Evolutionary conservation across 1,284 basidiomycete species (phyloP), one percentile per base, ranked within the genome.

Genomic region (Mycena sp.): DNA sequence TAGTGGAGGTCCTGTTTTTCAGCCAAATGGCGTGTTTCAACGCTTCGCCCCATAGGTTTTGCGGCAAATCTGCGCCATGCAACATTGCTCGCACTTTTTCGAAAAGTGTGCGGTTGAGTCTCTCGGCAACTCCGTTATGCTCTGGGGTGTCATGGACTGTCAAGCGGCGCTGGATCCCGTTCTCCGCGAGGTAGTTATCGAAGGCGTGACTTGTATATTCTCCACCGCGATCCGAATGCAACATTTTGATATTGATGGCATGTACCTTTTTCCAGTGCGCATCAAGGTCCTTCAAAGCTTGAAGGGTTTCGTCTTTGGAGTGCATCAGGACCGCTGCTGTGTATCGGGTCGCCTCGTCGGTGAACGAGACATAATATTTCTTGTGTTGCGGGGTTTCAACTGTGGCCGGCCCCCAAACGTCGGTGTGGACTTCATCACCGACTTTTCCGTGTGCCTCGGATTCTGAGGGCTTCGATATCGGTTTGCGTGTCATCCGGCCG

Each of bases 401-500:
- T 2, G 56, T 62, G 3, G 80, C 71, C 6, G 74, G 76, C 28
- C 80, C 80, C 80, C 79, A 82, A 7, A 80, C 54, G 58, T 83
- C 78, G 14, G 69, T 71, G 55, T 77, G 71, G 14, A 77, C 60
- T 14, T 76, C 55, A 29, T 76, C 75, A 14, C 78, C 77, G 64
- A 78, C 41, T 19, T 64, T 41, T 16, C 52, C 61, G 2, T 68
- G 64, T 10, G 55, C 58, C 10, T 65, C 65, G 2, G 51, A 57
- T 38, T 67, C 43, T 1, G 63, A 54, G 14, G 51, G 66, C 61
- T 71, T 74, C 14, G 59, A 25, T 29, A 75, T 63, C 14, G 52
- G 68, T 68, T 10, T 67, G 12, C 6, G 64, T 71, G n/a, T n/a
- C n/a, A n/a, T n/a, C n/a, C n/a, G n/a, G n/a, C n/a, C n/a, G n/a